Conservation (phyloP, 2,329 filamentous ascomycete species). For the Alternaria sp. region DNA sequence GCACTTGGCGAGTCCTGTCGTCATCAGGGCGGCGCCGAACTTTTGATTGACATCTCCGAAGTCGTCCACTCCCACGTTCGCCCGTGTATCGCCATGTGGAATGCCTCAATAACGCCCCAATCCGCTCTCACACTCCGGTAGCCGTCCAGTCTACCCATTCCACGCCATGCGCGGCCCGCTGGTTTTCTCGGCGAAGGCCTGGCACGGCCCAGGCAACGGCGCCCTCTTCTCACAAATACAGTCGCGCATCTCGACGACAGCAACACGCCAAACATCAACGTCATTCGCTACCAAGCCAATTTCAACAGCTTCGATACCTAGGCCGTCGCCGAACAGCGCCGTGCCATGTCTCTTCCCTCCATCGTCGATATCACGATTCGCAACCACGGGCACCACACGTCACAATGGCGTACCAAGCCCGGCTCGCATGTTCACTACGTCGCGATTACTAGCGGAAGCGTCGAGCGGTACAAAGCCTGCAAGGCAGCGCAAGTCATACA, state of each 20-base stretch:
- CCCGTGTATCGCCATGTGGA: conserved; percentile 35
- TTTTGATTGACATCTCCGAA: conserved; percentile 32
- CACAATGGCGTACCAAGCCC: conserved; percentile 38
- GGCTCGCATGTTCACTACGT: conserved; percentile 39
- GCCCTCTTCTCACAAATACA: conserved; percentile 46
- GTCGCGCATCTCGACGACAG: conserved; percentile 27
- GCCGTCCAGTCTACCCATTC: conserved; percentile 28
- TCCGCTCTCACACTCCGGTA: conserved; percentile 31
- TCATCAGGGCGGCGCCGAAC: conserved; percentile 39
- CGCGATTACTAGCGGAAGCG: conserved; percentile 38
- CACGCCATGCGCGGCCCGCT: conserved; percentile 48
- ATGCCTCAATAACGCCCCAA: conserved; percentile 24
- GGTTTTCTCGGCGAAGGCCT: conserved; percentile 43
- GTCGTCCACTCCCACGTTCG: conserved; percentile 21
- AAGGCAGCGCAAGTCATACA: conserved; percentile 46
- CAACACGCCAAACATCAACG: conserved; percentile 26
- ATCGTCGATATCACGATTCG: conserved; percentile 21
- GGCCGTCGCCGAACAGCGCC: conserved; percentile 12
- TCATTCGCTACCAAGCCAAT: conserved; percentile 24
- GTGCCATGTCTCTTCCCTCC: conserved; percentile 23
- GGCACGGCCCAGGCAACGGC: conserved; percentile 46
- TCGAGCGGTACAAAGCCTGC: conserved; percentile 22
- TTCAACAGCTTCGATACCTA: not conserved
- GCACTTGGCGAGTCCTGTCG: conserved; percentile 38
- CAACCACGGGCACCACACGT: conserved; percentile 29